Conservation (phyloP, 352 stramenopile species). For the Phytophthora citrophthora region DNA sequence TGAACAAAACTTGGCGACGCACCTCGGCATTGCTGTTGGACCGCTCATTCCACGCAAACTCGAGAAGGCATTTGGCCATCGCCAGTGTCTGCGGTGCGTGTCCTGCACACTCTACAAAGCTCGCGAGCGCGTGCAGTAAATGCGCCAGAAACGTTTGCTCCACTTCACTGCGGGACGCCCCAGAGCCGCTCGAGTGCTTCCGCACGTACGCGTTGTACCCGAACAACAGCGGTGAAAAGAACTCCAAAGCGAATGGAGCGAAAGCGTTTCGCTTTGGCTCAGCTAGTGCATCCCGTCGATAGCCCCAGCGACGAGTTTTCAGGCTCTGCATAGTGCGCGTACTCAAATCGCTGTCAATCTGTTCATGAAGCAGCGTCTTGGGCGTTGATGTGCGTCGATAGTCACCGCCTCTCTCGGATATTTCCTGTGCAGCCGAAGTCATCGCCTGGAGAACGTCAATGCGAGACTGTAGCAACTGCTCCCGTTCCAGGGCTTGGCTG, state of each 20-base stretch:
- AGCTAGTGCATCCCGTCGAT: slow-evolving; percentile 58
- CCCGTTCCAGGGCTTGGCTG: slow-evolving; percentile 69
- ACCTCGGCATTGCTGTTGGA: slow-evolving; percentile 52
- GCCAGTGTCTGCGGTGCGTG: slow-evolving; percentile 61
- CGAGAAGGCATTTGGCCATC: slow-evolving; percentile 75
- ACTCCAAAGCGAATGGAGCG: slow-evolving; percentile 57
- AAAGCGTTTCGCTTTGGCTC: slow-evolving; percentile 70
- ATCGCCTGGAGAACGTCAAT: slow-evolving; percentile 73
- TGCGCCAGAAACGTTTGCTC: slow-evolving; percentile 77
- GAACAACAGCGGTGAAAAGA: slow-evolving; percentile 82
- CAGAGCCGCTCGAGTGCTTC: slow-evolving; percentile 30
- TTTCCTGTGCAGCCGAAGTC: slow-evolving; percentile 59
- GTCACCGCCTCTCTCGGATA: slow-evolving; percentile 56
- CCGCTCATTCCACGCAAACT: slow-evolving; percentile 74
- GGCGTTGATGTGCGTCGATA: slow-evolving; percentile 8
- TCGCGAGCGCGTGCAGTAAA: slow-evolving; percentile 68
- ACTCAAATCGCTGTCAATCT: slow-evolving; percentile 37
- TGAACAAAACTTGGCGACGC: slow-evolving; percentile 75
- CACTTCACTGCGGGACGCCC: slow-evolving; percentile 49
- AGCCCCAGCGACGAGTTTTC: slow-evolving; percentile 75
- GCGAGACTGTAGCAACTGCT: slow-evolving; percentile 77
- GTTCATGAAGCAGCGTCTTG: slow-evolving; percentile 57
- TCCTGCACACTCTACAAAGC: slow-evolving; percentile 73
- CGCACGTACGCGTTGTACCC: slow-evolving; percentile 70
- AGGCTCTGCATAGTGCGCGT: slow-evolving; percentile 54